Evolutionary conservation across 176 grass and related monocot genomes (phyloP).

Genomic region (Phoenix roebelenii): DNA sequence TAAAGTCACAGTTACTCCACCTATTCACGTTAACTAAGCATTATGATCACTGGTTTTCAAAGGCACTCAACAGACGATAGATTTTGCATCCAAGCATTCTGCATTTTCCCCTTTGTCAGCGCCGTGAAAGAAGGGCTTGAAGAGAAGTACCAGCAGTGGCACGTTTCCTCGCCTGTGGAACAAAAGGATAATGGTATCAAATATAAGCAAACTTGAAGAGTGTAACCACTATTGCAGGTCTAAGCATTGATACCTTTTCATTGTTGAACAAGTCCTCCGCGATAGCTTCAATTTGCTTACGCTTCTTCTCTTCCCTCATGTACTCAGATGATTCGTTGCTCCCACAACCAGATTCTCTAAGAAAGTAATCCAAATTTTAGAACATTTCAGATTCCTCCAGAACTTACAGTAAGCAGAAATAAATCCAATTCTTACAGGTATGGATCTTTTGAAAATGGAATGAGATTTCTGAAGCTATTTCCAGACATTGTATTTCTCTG

Average conservation of each 20-base stretch:
- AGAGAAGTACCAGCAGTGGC: constrained; percentile 59
- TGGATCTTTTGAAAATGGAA: constrained; percentile 71
- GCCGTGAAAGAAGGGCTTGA: constrained; percentile 43
- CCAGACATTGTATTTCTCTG: constrained; percentile 71
- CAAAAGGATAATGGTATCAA: neutral
- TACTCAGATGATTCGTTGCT: constrained; percentile 29
- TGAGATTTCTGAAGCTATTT: constrained; percentile 73
- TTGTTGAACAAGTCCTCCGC: constrained; percentile 85
- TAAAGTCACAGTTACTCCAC: no score
- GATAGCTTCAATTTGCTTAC: constrained; percentile 79
- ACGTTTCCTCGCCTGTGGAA: constrained; percentile 55
- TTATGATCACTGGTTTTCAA: no score
- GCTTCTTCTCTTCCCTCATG: constrained; percentile 70
- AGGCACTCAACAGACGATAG: no score
- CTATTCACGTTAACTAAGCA: no score
- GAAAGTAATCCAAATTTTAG: constrained; percentile 10
- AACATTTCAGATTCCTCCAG: constrained; percentile 5
- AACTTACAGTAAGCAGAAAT: constrained; percentile 3
- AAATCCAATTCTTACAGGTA: constrained; percentile 51
- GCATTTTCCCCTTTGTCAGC: constrained; percentile 25
- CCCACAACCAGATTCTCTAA: constrained; percentile 54
- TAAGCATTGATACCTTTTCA: constrained; percentile 42
- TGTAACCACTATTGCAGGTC: constrained; percentile 4
- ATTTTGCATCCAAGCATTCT: no score
- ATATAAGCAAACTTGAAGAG: neutral